Evolutionary conservation across 192 early-diverging fungal species (phyloP).

Genomic region (Coemansia aciculifera): DNA sequence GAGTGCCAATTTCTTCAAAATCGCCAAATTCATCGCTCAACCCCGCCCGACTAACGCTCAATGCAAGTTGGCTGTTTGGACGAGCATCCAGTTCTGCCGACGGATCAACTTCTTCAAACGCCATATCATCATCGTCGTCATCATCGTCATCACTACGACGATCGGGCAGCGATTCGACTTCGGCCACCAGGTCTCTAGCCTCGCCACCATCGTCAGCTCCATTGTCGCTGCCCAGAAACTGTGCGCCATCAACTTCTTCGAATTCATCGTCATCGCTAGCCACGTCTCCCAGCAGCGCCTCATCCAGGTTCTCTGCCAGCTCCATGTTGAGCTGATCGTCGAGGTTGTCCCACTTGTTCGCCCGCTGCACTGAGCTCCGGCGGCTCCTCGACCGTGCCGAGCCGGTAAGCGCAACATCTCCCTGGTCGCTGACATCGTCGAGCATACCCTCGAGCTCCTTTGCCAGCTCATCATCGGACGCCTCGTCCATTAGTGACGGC

Average conservation of each 20-base stretch:
- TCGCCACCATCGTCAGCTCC: neutral
- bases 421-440: conserved; percentile 32
- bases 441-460: conserved; percentile 51
- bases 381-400: conserved; percentile 3
- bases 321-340: conserved; percentile 39
- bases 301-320: conserved; percentile 22
- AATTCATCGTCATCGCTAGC: conserved; percentile 50
- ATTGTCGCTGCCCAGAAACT: conserved; percentile 17
- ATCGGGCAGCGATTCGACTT: conserved; percentile 17
- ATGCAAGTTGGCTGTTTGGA: neutral
- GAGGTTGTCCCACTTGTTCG: conserved; percentile 7
- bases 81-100: conserved; percentile 14
- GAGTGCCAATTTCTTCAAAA: conserved; percentile 47
- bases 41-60: conserved; percentile 8
- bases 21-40: conserved; percentile 40
- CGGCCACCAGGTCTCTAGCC: neutral
- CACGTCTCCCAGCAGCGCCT: conserved; percentile 25
- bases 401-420: conserved; percentile 1
- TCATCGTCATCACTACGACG: conserved; percentile 16
- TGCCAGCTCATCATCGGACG: conserved; percentile 39
- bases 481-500: conserved; percentile 27
- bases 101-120: conserved; percentile 44
- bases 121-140: conserved; percentile 42
- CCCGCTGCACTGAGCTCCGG: neutral
- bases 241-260: conserved; percentile 39